These are phyloP conservation scores for Clarkia xantiana DNA, from an alignment of 345 rosid genomes.

Conservation along the genomic window DNA sequence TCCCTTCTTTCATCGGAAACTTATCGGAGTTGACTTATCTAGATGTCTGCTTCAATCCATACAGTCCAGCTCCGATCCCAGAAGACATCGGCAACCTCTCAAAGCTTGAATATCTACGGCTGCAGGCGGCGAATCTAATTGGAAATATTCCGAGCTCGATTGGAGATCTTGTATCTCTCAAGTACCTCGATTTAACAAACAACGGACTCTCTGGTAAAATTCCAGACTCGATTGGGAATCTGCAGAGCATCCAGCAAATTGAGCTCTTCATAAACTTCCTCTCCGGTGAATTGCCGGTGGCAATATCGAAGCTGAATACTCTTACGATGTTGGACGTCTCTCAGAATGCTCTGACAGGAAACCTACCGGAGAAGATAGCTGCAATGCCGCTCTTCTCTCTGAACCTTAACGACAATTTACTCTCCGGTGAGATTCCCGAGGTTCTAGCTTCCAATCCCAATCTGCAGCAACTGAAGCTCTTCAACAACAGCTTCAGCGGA, in stretches of 20 bases:
- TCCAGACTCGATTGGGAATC: slow-evolving; percentile 25
- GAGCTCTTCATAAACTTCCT: slow-evolving; percentile 35
- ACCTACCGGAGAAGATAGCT: slow-evolving; percentile 32
- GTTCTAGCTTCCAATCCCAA: slow-evolving; percentile 33
- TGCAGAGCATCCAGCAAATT: slow-evolving; percentile 23
- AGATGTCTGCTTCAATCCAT: slow-evolving; percentile 26
- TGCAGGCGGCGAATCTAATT: slow-evolving; percentile 14
- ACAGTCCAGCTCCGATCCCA: slow-evolving; percentile 31
- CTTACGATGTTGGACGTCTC: slow-evolving; percentile 42
- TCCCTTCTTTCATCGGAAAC: slow-evolving; percentile 40
- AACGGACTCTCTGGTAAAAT: slow-evolving; percentile 42
- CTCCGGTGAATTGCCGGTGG: slow-evolving; percentile 38
- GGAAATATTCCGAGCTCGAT: slow-evolving; percentile 51
- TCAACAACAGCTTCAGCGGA: slow-evolving; percentile 65
- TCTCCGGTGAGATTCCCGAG: slow-evolving; percentile 42
- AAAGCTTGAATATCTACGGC: slow-evolving; percentile 31
- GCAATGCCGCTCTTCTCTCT: slow-evolving; percentile 24
- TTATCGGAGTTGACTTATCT: slow-evolving; percentile 32
- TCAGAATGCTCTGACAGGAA: slow-evolving; percentile 47
- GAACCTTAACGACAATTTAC: slow-evolving; percentile 43
- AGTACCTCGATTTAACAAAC: slow-evolving; percentile 29
- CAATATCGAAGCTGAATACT: slow-evolving; percentile 29
- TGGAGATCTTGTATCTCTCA: slow-evolving; percentile 23
- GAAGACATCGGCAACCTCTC: slow-evolving; percentile 28
- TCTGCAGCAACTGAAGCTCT: slow-evolving; percentile 35